Percentiles rank a stretch among this genome's conserved stretches.
Evolutionary conservation across 2,329 filamentous ascomycete species (phyloP).

Genomic region (Trichoderma simmonsii): DNA sequence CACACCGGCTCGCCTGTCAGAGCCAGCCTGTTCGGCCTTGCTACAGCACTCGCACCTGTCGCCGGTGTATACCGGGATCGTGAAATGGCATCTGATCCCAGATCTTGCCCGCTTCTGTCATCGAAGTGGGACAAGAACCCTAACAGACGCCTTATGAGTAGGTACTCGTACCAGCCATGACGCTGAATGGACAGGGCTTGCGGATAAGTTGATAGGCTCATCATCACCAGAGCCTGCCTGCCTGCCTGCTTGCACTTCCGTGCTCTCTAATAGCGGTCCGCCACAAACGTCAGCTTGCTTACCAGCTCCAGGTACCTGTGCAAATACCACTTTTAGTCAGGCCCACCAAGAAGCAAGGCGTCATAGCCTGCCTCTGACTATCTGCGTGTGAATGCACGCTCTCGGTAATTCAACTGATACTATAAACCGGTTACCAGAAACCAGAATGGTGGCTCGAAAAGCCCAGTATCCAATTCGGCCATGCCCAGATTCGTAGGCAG

Average conservation of each 20-base stretch:
- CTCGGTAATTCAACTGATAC: neutral
- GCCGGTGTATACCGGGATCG: neutral
- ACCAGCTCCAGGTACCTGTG: neutral
- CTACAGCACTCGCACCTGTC: neutral
- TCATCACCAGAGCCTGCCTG: neutral
- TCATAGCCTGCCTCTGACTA: neutral
- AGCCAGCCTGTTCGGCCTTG: neutral
- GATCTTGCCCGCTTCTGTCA: neutral
- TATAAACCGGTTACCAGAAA: neutral
- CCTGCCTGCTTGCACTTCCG: neutral
- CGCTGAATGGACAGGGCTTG: neutral
- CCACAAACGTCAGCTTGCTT: neutral
- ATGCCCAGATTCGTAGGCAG: neutral
- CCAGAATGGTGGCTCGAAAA: neutral
- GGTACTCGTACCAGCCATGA: neutral
- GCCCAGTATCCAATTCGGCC: neutral
- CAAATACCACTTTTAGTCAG: neutral
- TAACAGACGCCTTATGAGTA: neutral
- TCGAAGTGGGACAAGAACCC: neutral
- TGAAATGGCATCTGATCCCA: conserved; percentile 5
- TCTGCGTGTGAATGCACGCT: neutral
- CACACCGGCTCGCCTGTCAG: conserved; percentile 17
- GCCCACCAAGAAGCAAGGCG: neutral
- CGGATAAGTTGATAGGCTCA: neutral
- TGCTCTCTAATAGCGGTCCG: neutral